These are phyloP conservation scores for Globisporangium okanoganense DNA, from an alignment of 352 stramenopile genomes.

Conservation along the genomic window DNA sequence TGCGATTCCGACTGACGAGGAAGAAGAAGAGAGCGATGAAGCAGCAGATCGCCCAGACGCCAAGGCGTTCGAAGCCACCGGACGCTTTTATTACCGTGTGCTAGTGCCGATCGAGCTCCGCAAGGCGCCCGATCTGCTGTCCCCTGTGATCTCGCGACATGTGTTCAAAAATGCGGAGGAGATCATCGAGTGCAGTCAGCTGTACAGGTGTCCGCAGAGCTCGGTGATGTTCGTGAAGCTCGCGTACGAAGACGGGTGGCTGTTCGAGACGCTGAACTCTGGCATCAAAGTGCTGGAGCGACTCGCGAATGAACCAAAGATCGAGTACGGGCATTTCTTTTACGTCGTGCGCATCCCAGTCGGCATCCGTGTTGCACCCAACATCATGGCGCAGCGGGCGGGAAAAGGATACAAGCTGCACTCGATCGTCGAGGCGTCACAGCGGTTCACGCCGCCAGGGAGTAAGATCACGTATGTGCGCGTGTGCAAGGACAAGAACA, in stretches of 20 bases:
- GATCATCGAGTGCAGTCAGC: constrained; percentile 71
- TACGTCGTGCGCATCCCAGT: constrained; percentile 83
- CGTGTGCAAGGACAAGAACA: constrained; percentile 76
- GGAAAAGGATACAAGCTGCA: constrained; percentile 80
- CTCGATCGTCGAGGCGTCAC: constrained; percentile 79
- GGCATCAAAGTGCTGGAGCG: constrained; percentile 72
- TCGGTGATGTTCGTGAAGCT: constrained; percentile 79
- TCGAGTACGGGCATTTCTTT: constrained; percentile 78
- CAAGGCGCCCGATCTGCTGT: constrained; percentile 65
- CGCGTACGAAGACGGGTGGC: constrained; percentile 78
- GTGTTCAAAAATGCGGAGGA: constrained; percentile 80
- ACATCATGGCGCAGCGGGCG: constrained; percentile 81
- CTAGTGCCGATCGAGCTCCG: constrained; percentile 74
- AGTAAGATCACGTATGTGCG: constrained; percentile 85
- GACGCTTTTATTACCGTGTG: constrained; percentile 70
- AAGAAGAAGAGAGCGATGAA: constrained; percentile 14
- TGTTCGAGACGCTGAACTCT: constrained; percentile 81
- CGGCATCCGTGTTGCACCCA: constrained; percentile 70
- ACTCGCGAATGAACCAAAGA: constrained; percentile 54
- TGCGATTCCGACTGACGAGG: background rate
- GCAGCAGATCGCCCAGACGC: constrained; percentile 4
- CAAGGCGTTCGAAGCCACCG: constrained; percentile 31
- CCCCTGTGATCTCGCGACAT: constrained; percentile 58
- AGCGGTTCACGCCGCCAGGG: constrained; percentile 74
- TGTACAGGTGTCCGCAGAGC: constrained; percentile 68